Evolutionary conservation across 208 protist genomes (phyloP), one percentile per base, ranked within the genome.

Genomic region (Leishmania martiniquensis): DNA sequence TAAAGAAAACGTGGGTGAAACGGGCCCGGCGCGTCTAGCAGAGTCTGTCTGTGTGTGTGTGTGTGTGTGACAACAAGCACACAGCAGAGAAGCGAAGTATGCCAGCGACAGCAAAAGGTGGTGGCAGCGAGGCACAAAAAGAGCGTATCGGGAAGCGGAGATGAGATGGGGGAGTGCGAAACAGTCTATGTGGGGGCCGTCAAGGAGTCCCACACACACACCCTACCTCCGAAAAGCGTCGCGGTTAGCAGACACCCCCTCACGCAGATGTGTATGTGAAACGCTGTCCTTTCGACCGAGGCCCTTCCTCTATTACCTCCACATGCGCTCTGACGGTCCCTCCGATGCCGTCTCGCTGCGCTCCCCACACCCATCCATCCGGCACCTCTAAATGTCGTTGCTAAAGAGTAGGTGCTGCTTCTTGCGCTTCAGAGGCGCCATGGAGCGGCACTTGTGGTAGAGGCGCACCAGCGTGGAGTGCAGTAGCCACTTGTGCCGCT

Each of bases 331-430:
- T 42, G 39, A 32, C 4, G 63, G 25, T 17, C n/a, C 39, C 39
- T 47, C 37, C 39, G 20, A 15, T 2, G 44, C 20, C 42, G 63
- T 32, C 63, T 68, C 15, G 63, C 5, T 68, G 63, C 32, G 34
- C 39, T 29, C 25, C 25, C 25, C 39, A n/a, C 45, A 29, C 68
- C 25, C 25, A 49, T 1, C 5, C 37, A 60, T 52, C 1, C 34
- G 17, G 15, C 10, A n/a, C 10, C 51, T 1, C 71, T 79, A 97
- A 66, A 97, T 83, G 32, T 89, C 86, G 80, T 97, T 97, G 69
- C 92, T 97, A 84, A 97, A 97, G 6, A 97, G 87, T 20, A 97
- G 44, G 68, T 97, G 94, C 66, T 97, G 94, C 69, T 93, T 59
- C 72, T 95, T 96, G 45, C 94, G 86, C 76, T 96, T 95, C 22